These are phyloP conservation scores for Wickerhamiella bombiphila DNA, from an alignment of 805 yeast species.

Conservation along the genomic window DNA sequence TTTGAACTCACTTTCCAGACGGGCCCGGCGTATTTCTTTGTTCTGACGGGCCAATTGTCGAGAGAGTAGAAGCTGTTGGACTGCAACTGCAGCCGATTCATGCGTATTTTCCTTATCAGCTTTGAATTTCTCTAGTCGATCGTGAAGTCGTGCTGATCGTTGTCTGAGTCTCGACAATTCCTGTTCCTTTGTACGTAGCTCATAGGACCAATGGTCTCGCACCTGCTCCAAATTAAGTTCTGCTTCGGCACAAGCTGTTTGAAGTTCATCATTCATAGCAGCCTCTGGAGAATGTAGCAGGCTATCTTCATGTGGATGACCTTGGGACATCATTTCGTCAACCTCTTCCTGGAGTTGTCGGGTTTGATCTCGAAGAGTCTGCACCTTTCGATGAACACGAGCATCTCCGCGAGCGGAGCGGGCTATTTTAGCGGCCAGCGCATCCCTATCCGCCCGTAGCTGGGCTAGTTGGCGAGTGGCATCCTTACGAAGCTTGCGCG, in stretches of 20 bases:
- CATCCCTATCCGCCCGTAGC: slow-evolving; percentile 37
- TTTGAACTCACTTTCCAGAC: slow-evolving; percentile 7
- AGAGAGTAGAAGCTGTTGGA: background rate
- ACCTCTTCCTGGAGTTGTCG: slow-evolving; percentile 29
- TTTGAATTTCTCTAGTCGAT: background rate
- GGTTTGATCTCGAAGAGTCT: slow-evolving; percentile 34
- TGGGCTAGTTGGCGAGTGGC: slow-evolving; percentile 49
- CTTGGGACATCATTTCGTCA: too few species aligned
- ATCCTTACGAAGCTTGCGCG: slow-evolving; percentile 41
- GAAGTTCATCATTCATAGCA: too few species aligned
- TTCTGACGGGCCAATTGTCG: slow-evolving; percentile 3
- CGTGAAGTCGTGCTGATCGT: background rate
- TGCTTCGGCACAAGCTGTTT: too few species aligned
- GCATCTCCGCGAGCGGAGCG: slow-evolving; percentile 42
- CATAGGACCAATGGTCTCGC: background rate
- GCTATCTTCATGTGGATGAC: too few species aligned
- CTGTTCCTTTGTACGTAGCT: background rate
- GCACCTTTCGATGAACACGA: slow-evolving; percentile 38
- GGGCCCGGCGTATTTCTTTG: slow-evolving; percentile 3
- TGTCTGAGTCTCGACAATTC: background rate
- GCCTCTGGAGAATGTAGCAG: too few species aligned
- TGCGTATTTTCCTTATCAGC: background rate
- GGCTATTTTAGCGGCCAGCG: slow-evolving; percentile 32
- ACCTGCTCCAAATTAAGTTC: background rate
- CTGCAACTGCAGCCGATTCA: background rate